These are phyloP conservation scores for Cynanchum wilfordii DNA, from an alignment of 257 asterid species.

Conservation along the genomic window DNA sequence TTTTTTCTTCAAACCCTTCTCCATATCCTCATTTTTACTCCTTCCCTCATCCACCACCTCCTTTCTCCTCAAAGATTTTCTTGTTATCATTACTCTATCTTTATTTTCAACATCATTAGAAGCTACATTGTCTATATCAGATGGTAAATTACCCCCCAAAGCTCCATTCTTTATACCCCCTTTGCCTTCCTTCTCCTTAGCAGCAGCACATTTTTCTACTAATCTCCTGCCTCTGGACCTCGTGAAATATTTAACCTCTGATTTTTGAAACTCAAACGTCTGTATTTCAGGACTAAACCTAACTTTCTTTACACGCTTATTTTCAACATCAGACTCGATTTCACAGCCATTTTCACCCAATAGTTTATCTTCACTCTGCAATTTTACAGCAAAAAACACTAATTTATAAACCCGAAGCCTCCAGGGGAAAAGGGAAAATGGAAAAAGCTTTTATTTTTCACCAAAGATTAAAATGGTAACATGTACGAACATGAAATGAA, in stretches of 20 bases:
- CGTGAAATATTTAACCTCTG: constrained; percentile 26
- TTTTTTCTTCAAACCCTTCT: constrained; percentile 16
- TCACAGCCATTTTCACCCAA: constrained; percentile 26
- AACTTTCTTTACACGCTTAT: constrained; percentile 27
- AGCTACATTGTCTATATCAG: constrained; percentile 16
- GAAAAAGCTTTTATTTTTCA: neutral
- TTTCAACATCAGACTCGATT: constrained; percentile 18
- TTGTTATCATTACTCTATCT: constrained; percentile 16
- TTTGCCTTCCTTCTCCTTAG: constrained; percentile 27
- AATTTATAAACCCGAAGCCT: neutral
- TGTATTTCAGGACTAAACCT: constrained; percentile 24
- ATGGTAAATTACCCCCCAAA: neutral
- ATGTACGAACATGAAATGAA: neutral
- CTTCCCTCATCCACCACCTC: constrained; percentile 21
- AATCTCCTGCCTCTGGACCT: constrained; percentile 30
- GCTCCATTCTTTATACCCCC: constrained; percentile 13
- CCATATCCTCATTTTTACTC: constrained; percentile 14
- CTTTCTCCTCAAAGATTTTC: constrained; percentile 26
- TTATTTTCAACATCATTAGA: constrained; percentile 21
- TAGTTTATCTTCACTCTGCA: constrained; percentile 22
- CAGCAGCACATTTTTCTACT: constrained; percentile 18
- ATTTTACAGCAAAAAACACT: neutral
- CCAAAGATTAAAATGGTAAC: neutral
- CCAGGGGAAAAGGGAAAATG: no score
- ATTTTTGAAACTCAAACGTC: constrained; percentile 18